Conservation (phyloP, 441 rosid genomes). For the Mallotus japonicus region DNA sequence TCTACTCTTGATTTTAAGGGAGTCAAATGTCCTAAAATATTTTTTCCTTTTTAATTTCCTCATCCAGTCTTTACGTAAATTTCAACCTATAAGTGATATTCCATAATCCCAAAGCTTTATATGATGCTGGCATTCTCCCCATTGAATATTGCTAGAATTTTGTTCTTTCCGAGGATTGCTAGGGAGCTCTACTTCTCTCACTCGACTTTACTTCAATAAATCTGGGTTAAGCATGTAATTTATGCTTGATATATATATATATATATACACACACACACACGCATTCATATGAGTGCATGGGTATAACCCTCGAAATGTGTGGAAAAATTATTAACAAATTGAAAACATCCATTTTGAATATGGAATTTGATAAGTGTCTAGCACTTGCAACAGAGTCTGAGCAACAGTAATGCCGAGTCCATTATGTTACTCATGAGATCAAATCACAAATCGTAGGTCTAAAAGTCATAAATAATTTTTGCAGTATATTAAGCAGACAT, state of each 20-base stretch:
- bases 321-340: too few species aligned
- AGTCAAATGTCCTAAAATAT: neutral
- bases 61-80: neutral
- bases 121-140: neutral
- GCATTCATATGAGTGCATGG: too few species aligned
- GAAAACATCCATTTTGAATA: too few species aligned
- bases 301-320: too few species aligned
- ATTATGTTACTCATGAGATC: too few species aligned
- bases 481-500: too few species aligned
- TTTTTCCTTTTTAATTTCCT: neutral
- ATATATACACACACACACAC: too few species aligned
- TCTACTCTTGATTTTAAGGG: neutral
- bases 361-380: too few species aligned
- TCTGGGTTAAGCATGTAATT: neutral
- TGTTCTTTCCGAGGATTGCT: neutral
- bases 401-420: too few species aligned
- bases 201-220: neutral
- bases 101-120: neutral
- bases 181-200: neutral
- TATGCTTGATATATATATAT: neutral
- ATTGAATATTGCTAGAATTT: neutral
- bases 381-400: too few species aligned
- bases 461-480: too few species aligned
- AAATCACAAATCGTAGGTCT: neutral
- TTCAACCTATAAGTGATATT: neutral